Percentiles rank a stretch among this genome's conserved stretches.
Conservation (phyloP, 768 basidiomycete species). For the Pisolithus marmoratus region DNA sequence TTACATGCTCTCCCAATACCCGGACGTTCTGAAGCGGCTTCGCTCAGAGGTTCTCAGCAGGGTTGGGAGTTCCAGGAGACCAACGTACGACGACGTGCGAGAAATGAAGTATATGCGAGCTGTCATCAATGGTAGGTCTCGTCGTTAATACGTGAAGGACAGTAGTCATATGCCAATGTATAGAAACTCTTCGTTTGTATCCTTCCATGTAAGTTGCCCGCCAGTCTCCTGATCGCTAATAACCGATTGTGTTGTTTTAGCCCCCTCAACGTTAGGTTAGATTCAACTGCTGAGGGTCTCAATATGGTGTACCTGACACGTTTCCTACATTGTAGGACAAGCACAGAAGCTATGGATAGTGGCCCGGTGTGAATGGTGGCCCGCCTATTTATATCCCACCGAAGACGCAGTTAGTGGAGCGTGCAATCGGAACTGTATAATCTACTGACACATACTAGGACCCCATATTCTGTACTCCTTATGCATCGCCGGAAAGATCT, state of each 20-base stretch:
- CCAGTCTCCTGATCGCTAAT: not conserved
- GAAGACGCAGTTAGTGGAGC: constrained; percentile 19
- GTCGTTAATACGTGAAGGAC: not conserved
- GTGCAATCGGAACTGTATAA: not conserved
- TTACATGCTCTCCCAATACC: constrained; percentile 49
- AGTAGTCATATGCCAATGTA: not conserved
- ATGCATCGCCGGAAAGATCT: constrained; percentile 61
- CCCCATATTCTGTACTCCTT: constrained; percentile 41
- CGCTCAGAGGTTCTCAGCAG: constrained; percentile 51
- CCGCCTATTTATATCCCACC: constrained; percentile 23
- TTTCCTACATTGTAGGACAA: constrained; percentile 13
- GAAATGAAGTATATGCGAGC: constrained; percentile 63
- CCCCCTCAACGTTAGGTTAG: constrained; percentile 21
- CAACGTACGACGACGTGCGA: constrained; percentile 50
- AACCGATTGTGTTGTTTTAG: constrained; percentile 2
- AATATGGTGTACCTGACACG: not conserved
- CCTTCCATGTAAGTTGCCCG: constrained; percentile 25
- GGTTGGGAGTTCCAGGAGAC: constrained; percentile 43
- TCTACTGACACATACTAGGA: constrained; percentile 19
- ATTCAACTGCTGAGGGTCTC: not conserved
- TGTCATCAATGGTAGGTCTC: constrained; percentile 34
- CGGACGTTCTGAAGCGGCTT: constrained; percentile 41
- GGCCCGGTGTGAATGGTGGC: constrained; percentile 17
- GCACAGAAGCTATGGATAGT: constrained; percentile 15
- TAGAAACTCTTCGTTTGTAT: constrained; percentile 25